Evolutionary conservation across 306 rosid genomes (phyloP).

Genomic region (Amphicarpaea edgeworthii): DNA sequence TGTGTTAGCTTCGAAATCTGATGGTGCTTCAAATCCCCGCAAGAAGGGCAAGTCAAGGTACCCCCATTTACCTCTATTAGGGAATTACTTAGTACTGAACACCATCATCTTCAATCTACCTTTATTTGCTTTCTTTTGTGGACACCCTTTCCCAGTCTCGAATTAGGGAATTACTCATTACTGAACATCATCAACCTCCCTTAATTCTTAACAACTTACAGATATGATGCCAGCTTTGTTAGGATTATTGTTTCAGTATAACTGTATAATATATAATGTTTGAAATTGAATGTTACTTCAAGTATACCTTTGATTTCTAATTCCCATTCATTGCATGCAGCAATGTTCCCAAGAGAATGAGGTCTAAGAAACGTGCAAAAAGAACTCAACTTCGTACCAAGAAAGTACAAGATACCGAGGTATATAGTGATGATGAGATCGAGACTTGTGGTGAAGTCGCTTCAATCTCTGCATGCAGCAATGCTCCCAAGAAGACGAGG

Average conservation of each 20-base stretch:
- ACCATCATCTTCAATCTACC: too few relatives aligned
- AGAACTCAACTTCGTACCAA: slow-evolving; percentile 38
- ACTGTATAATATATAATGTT: slow-evolving; percentile 13
- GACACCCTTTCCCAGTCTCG: too few relatives aligned
- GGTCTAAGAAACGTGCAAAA: slow-evolving; percentile 47
- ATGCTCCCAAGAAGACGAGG: slow-evolving; percentile 50
- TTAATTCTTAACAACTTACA: slow-evolving; percentile 24
- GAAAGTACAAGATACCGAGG: slow-evolving; percentile 34
- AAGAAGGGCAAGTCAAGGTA: slow-evolving; percentile 63
- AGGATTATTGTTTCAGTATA: slow-evolving; percentile 29
- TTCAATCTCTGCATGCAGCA: slow-evolving; percentile 47
- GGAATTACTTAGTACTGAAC: too few relatives aligned
- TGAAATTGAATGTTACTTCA: slow-evolving; percentile 38
- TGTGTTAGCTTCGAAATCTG: slow-evolving; percentile 40
- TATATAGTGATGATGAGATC: slow-evolving; percentile 7
- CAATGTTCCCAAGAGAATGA: slow-evolving; percentile 48
- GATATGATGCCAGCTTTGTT: slow-evolving; percentile 33
- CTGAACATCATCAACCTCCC: too few relatives aligned
- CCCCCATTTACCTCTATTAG: slow-evolving; percentile 2
- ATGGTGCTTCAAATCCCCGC: slow-evolving; percentile 40
- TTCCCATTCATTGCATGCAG: slow-evolving; percentile 56
- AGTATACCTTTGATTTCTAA: slow-evolving; percentile 35
- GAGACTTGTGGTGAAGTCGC: slow-evolving; percentile 35
- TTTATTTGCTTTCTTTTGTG: too few relatives aligned
- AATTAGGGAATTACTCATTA: too few relatives aligned